A percentile compares a stretch with the other conserved stretches of the same genome.
These are phyloP conservation scores for Neohortaea acidophila DNA, from an alignment of 495 filamentous ascomycete genomes.

Conservation along the genomic window DNA sequence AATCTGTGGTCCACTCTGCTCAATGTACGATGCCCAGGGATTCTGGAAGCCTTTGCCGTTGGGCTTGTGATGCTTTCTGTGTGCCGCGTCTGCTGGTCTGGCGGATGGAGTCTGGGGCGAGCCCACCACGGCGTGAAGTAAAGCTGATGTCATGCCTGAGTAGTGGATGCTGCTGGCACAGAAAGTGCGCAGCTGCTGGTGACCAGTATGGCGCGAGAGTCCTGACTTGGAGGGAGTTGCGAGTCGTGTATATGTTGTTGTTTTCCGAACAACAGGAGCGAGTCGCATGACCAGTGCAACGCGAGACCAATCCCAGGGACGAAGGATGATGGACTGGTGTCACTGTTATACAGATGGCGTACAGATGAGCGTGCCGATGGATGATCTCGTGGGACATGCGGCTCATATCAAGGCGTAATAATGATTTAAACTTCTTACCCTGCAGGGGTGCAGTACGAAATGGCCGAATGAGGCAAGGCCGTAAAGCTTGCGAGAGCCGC, in stretches of 20 bases:
- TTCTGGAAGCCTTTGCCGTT: conserved; percentile 45
- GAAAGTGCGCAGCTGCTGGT: not conserved
- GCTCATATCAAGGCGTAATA: too few species aligned
- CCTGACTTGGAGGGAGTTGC: not conserved
- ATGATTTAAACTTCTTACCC: too few species aligned
- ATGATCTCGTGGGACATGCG: too few species aligned
- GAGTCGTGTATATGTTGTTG: not conserved
- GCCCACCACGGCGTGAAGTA: conserved; percentile 40
- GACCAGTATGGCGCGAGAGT: not conserved
- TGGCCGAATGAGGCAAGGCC: too few species aligned
- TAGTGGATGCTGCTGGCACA: conserved; percentile 7
- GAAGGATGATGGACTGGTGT: not conserved
- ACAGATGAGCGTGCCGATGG: not conserved
- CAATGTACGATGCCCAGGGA: conserved; percentile 31
- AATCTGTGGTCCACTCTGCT: conserved; percentile 11
- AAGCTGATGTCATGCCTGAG: conserved; percentile 28
- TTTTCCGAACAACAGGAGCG: not conserved
- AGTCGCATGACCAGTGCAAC: not conserved
- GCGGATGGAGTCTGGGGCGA: conserved; percentile 33
- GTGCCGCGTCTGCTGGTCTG: conserved; percentile 38
- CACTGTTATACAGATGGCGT: not conserved
- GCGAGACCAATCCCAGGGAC: not conserved
- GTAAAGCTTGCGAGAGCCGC: too few species aligned
- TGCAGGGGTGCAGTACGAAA: too few species aligned
- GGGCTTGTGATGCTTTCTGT: conserved; percentile 42